Conservation (phyloP, 768 basidiomycete genomes). For the Russula sp. region DNA sequence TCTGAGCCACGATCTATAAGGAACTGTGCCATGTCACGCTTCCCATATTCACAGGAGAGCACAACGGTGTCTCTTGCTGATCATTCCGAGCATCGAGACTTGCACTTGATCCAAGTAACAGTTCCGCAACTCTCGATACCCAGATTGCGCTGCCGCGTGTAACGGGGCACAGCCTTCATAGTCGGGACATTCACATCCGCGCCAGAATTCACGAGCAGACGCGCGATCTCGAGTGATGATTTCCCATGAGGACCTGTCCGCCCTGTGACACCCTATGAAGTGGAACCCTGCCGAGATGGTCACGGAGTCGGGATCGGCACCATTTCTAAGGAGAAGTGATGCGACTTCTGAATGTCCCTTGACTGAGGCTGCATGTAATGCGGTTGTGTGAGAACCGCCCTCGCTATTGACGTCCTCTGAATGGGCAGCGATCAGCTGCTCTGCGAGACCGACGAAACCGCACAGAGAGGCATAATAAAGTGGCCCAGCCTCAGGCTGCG, state of each 20-base stretch:
- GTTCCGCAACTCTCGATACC: neutral
- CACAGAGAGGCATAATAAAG: slow-evolving; percentile 17
- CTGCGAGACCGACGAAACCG: slow-evolving; percentile 4
- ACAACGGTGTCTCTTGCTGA: neutral
- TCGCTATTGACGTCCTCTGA: neutral
- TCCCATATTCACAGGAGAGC: too few species aligned
- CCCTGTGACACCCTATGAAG: neutral
- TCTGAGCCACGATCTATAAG: too few species aligned
- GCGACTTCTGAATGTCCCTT: neutral
- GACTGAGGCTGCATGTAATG: neutral
- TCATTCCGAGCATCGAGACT: neutral
- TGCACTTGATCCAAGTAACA: neutral
- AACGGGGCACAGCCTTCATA: slow-evolving; percentile 5
- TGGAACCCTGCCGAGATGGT: neutral
- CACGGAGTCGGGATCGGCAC: neutral
- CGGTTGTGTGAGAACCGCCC: neutral
- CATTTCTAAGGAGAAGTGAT: neutral
- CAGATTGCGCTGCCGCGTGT: slow-evolving; percentile 6
- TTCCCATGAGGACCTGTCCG: neutral
- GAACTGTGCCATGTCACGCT: too few species aligned
- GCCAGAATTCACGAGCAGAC: neutral
- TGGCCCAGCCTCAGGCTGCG: neutral
- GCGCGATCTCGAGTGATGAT: neutral
- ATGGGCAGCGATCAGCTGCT: neutral
- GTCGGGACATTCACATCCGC: slow-evolving; percentile 1